phyloP scores from a whole-genome alignment of 352 stramenopile genomes.

The Saprolegnia parasitica region DNA sequence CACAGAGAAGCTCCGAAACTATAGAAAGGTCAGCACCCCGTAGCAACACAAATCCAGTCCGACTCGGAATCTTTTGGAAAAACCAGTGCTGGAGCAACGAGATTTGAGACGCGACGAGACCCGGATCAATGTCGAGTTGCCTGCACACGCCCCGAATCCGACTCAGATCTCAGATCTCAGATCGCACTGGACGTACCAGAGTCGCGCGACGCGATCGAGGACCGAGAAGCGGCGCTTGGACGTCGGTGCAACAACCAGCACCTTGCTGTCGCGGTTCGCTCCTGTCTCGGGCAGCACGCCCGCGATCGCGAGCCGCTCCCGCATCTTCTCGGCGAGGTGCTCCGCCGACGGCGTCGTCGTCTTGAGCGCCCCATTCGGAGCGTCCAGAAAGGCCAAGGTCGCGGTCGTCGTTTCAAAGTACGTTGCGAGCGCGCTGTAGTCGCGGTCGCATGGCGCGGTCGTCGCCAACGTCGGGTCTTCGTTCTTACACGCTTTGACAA shows the following conservation, averaged over 20 bases:
- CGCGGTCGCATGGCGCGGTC: conserved; percentile 55
- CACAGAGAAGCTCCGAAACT: conserved; percentile 77
- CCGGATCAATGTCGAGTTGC: conserved; percentile 64
- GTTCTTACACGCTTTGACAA: conserved; percentile 60
- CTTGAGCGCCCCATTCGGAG: neutral
- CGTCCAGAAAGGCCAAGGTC: conserved; percentile 27
- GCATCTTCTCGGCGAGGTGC: conserved; percentile 14
- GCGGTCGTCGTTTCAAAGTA: conserved; percentile 40
- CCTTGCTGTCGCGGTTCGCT: conserved; percentile 35
- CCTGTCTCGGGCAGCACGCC: conserved; percentile 26
- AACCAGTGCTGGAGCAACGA: conserved; percentile 84
- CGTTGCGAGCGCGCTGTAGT: conserved; percentile 63
- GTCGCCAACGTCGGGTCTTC: conserved; percentile 55
- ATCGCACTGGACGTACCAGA: conserved; percentile 48
- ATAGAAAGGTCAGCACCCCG: neutral
- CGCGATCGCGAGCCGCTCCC: conserved; percentile 13
- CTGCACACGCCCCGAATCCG: conserved; percentile 33
- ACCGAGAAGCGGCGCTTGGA: conserved; percentile 30
- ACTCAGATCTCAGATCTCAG: neutral
- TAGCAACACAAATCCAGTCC: neutral
- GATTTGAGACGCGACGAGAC: conserved; percentile 77
- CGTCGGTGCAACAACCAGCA: conserved; percentile 32
- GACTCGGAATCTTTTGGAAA: conserved; percentile 66
- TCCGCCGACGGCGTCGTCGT: neutral
- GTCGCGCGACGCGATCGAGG: conserved; percentile 34